A percentile compares a stretch with the other conserved stretches of the same genome.
Conservation (phyloP, 345 rosid genomes). For the Citropsis articulata region DNA sequence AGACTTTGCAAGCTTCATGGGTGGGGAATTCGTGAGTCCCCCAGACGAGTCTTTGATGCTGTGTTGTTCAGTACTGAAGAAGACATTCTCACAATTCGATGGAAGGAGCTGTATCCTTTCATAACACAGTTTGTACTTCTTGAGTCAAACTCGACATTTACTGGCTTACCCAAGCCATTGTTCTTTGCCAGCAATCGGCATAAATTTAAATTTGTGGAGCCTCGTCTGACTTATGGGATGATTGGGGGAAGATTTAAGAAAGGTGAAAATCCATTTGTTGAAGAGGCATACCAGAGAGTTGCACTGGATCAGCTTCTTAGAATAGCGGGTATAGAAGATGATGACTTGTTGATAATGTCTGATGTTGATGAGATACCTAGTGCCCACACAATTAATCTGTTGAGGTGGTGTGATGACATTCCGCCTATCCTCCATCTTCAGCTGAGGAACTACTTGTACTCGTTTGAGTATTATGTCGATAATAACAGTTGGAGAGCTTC, state of each 20-base stretch:
- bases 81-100: slow-evolving; percentile 76
- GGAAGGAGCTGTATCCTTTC: slow-evolving; percentile 86
- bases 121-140: slow-evolving; percentile 80
- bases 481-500: slow-evolving; percentile 96
- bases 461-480: slow-evolving; percentile 67
- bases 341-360: slow-evolving; percentile 92
- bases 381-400: slow-evolving; percentile 78
- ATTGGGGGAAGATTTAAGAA: slow-evolving; percentile 77
- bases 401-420: slow-evolving; percentile 86
- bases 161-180: slow-evolving; percentile 67
- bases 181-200: slow-evolving; percentile 52
- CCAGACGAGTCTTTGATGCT: slow-evolving; percentile 83
- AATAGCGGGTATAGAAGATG: slow-evolving; percentile 84
- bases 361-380: slow-evolving; percentile 97
- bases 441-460: slow-evolving; percentile 77
- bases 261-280: slow-evolving; percentile 88
- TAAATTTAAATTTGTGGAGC: slow-evolving; percentile 61
- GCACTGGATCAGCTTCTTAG: slow-evolving; percentile 79
- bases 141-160: slow-evolving; percentile 89
- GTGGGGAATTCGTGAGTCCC: slow-evolving; percentile 78
- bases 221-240: slow-evolving; percentile 76
- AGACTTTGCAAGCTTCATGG: slow-evolving; percentile 80
- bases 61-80: slow-evolving; percentile 80
- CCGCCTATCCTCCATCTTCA: slow-evolving; percentile 88
- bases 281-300: slow-evolving; percentile 91